Percentiles rank a stretch among this genome's conserved stretches.
Evolutionary conservation across 2,329 filamentous ascomycete genomes (phyloP).

Genomic region (Apiospora koreana): DNA sequence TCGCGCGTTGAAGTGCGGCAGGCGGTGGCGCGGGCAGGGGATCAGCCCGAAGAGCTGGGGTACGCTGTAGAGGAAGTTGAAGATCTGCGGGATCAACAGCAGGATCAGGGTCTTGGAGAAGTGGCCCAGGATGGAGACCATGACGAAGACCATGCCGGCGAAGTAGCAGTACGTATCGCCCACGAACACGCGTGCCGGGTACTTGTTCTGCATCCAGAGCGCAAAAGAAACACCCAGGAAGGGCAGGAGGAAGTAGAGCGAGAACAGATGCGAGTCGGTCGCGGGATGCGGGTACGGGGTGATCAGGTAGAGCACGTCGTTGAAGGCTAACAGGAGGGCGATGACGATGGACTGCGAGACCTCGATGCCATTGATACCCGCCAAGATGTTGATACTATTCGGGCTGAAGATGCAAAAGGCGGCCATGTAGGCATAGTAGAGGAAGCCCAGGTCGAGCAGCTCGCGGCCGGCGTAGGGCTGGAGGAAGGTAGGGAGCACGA

Average conservation of each 20-base stretch:
- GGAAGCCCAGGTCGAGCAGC: conserved; percentile 76
- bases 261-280: conserved; percentile 94
- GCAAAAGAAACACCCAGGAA: conserved; percentile 92
- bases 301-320: conserved; percentile 86
- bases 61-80: conserved; percentile 93
- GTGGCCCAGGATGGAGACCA: conserved; percentile 94
- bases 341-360: conserved; percentile 93
- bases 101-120: conserved; percentile 96
- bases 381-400: conserved; percentile 99
- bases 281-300: conserved; percentile 87
- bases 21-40: conserved; percentile 88
- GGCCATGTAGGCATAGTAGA: conserved; percentile 98
- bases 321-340: conserved; percentile 77
- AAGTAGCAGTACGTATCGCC: conserved; percentile 99
- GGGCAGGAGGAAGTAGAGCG: conserved; percentile 88
- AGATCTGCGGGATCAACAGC: conserved; percentile 88
- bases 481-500: conserved; percentile 86
- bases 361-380: conserved; percentile 98
- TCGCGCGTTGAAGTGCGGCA: conserved; percentile 84
- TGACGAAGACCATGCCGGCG: conserved; percentile 97
- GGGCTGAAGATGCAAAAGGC: conserved; percentile 95
- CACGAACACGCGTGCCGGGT: conserved; percentile 91
- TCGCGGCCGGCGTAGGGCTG: conserved; percentile 77
- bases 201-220: conserved; percentile 91
- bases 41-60: conserved; percentile 90